Percentiles rank a stretch among this genome's conserved stretches.
phyloP scores from a whole-genome alignment of 2,329 filamentous ascomycete species.

The Orbilia blumenaviensis region DNA sequence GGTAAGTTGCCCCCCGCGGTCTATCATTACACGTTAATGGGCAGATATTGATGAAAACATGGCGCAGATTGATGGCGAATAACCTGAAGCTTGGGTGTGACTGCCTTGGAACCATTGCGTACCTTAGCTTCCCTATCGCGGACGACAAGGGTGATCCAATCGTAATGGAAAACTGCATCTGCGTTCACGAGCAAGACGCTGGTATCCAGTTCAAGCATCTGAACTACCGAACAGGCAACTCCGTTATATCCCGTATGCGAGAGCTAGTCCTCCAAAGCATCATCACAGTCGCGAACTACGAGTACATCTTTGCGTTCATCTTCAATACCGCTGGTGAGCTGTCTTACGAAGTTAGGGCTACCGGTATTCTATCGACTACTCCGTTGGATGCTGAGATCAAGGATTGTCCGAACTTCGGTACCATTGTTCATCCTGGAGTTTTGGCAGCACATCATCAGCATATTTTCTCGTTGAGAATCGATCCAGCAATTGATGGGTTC shows the following conservation, averaged over 20 bases:
- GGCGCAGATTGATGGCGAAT: slow-evolving; percentile 72
- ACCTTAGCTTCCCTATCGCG: slow-evolving; percentile 69
- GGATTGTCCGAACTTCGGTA: slow-evolving; percentile 70
- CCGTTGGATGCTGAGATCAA: slow-evolving; percentile 73
- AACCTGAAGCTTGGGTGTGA: slow-evolving; percentile 76
- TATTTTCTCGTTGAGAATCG: slow-evolving; percentile 74
- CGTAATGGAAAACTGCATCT: slow-evolving; percentile 73
- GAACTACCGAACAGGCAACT: slow-evolving; percentile 73
- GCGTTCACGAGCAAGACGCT: slow-evolving; percentile 75
- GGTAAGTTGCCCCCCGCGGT: slow-evolving; percentile 8
- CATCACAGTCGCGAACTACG: slow-evolving; percentile 77
- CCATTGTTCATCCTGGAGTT: slow-evolving; percentile 74
- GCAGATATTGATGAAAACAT: slow-evolving; percentile 60
- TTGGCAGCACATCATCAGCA: slow-evolving; percentile 78
- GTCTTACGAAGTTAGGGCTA: slow-evolving; percentile 74
- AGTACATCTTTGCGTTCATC: slow-evolving; percentile 76
- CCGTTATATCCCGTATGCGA: slow-evolving; percentile 71
- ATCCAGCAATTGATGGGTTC: slow-evolving; percentile 70
- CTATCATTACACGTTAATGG: not conserved
- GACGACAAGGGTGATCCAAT: slow-evolving; percentile 70
- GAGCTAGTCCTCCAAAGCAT: slow-evolving; percentile 75
- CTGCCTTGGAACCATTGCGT: slow-evolving; percentile 75
- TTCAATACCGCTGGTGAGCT: slow-evolving; percentile 76
- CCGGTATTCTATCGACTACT: slow-evolving; percentile 73
- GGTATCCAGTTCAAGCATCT: slow-evolving; percentile 77